A percentile compares a stretch with the other conserved stretches of the same genome.
These are phyloP conservation scores for Acacia pycnantha DNA, from an alignment of 331 rosid species.

Conservation along the genomic window DNA sequence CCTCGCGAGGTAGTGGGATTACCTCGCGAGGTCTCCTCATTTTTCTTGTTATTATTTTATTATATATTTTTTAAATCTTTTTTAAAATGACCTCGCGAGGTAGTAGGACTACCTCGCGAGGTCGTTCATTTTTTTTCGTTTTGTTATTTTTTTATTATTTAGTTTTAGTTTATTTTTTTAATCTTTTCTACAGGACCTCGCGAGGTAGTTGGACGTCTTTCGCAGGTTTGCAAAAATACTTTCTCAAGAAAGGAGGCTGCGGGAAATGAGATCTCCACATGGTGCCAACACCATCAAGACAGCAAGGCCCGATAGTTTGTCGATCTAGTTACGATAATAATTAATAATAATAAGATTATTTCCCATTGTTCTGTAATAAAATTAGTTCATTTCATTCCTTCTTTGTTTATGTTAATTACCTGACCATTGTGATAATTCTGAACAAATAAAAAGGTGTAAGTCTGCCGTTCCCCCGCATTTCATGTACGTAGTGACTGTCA, in stretches of 20 bases:
- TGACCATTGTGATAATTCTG: background rate
- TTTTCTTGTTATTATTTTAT: no score
- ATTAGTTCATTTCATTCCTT: background rate
- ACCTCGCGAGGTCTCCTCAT: no score
- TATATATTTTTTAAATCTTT: no score
- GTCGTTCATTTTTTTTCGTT: no score
- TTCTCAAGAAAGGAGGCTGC: conserved; percentile 51
- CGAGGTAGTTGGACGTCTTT: no score
- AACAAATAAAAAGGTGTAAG: background rate
- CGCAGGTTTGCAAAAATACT: conserved; percentile 54
- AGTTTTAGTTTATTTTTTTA: no score
- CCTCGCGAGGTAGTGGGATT: no score
- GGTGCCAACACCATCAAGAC: background rate
- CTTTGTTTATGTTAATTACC: background rate
- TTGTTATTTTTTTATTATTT: no score
- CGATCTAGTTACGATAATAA: background rate
- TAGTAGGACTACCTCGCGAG: no score
- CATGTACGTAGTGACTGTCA: background rate
- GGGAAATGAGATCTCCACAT: conserved; percentile 51
- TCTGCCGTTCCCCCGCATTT: background rate
- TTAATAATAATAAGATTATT: background rate
- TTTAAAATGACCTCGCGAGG: no score
- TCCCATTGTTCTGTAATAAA: background rate
- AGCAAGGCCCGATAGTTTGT: conserved; percentile 5
- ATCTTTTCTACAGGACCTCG: no score